A percentile compares a stretch with the other conserved stretches of the same genome.
Evolutionary conservation across 345 rosid species (phyloP).

Genomic region (Salix exigua): DNA sequence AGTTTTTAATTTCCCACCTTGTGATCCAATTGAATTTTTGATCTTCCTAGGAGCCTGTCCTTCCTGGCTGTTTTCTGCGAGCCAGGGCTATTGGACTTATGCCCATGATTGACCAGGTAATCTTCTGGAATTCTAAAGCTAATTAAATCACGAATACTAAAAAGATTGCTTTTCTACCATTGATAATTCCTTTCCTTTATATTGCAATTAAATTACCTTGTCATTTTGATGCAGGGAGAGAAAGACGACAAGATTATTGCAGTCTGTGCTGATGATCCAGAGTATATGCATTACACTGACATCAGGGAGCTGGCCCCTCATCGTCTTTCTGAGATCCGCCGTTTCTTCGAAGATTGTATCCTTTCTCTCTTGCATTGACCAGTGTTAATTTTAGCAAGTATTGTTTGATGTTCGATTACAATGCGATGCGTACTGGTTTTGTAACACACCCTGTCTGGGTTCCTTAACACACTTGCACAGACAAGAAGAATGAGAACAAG

Average conservation of each 20-base stretch:
- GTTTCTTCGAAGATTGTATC: constrained; percentile 96
- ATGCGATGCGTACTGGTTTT: neutral
- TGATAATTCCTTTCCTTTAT: neutral
- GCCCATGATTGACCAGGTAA: constrained; percentile 99
- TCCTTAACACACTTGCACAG: constrained; percentile 36
- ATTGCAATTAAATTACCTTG: neutral
- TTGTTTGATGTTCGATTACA: neutral
- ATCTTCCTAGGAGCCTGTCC: constrained; percentile 72
- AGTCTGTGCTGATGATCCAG: constrained; percentile 97
- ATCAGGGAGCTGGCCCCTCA: constrained; percentile 92
- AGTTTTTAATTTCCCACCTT: constrained; percentile 2
- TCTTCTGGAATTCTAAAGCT: neutral
- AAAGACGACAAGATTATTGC: constrained; percentile 98
- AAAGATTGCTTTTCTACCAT: neutral
- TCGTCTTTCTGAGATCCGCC: constrained; percentile 87
- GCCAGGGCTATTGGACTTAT: constrained; percentile 95
- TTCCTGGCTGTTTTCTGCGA: constrained; percentile 90
- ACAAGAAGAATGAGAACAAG: constrained; percentile 97
- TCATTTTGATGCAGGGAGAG: constrained; percentile 56
- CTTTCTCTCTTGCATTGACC: constrained; percentile 4
- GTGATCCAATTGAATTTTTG: constrained; percentile 6
- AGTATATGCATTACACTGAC: constrained; percentile 80
- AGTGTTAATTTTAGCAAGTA: neutral
- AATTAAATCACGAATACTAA: neutral
- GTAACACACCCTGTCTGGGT: neutral